A percentile compares a stretch with the other conserved stretches of the same genome.
phyloP scores from a whole-genome alignment of 2,329 filamentous ascomycete species.

The Fusarium decemcellulare region DNA sequence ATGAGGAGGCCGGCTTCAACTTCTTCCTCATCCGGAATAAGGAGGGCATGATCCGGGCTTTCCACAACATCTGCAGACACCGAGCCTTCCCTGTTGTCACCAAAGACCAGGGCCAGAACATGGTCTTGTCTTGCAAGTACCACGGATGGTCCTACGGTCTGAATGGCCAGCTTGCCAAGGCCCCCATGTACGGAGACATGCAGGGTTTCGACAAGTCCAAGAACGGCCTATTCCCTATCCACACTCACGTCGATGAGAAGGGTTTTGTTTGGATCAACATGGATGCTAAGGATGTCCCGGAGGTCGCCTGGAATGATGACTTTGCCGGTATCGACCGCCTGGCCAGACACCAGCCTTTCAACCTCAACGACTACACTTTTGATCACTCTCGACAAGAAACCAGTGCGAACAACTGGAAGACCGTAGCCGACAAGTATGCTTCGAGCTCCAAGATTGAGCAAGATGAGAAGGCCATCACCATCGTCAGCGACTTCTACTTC shows the following conservation, averaged over 20 bases:
- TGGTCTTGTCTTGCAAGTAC: slow-evolving; percentile 71
- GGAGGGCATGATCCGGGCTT: slow-evolving; percentile 69
- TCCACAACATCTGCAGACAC: slow-evolving; percentile 75
- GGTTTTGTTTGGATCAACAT: slow-evolving; percentile 73
- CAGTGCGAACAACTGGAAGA: slow-evolving; percentile 72
- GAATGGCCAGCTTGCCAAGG: slow-evolving; percentile 71
- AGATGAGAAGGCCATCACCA: slow-evolving; percentile 18
- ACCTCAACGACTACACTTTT: slow-evolving; percentile 67
- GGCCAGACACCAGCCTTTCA: slow-evolving; percentile 57
- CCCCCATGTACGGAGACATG: slow-evolving; percentile 70
- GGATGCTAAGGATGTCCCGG: slow-evolving; percentile 60
- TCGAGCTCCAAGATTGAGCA: slow-evolving; percentile 55
- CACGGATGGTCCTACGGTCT: slow-evolving; percentile 74
- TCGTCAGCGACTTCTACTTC: slow-evolving; percentile 41
- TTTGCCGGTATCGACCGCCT: slow-evolving; percentile 62
- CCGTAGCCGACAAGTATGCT: slow-evolving; percentile 54
- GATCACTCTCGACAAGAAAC: slow-evolving; percentile 70
- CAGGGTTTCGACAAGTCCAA: slow-evolving; percentile 67
- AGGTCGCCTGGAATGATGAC: slow-evolving; percentile 65
- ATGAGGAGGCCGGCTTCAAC: slow-evolving; percentile 67
- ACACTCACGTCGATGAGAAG: slow-evolving; percentile 65
- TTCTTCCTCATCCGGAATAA: slow-evolving; percentile 68
- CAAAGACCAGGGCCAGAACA: slow-evolving; percentile 63
- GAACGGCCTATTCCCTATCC: slow-evolving; percentile 69
- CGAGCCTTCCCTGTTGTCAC: slow-evolving; percentile 71